Conservation (phyloP, 1,139 yeast species). For the Suhomyces bokatorum region DNA sequence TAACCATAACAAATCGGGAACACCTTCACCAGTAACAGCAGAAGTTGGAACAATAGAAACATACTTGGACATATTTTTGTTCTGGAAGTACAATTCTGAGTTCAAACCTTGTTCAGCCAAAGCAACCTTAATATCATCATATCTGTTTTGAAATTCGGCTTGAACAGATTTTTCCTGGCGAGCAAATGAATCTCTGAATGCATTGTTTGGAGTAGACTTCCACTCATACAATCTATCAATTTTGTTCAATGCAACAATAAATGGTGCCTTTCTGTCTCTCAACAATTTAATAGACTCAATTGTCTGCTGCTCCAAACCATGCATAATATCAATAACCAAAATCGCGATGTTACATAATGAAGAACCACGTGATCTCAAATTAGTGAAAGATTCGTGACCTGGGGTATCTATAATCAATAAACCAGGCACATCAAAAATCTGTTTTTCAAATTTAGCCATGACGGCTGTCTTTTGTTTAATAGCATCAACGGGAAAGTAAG, state of each 20-base stretch:
- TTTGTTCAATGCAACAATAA: conserved; percentile 93
- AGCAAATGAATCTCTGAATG: conserved; percentile 91
- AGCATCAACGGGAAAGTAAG: conserved; percentile 96
- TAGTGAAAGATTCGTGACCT: conserved; percentile 99
- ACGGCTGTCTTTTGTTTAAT: conserved; percentile 87
- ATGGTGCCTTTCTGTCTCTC: conserved; percentile 97
- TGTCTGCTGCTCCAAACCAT: conserved; percentile 97
- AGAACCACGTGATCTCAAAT: conserved; percentile 97
- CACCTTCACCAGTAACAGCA: conserved; percentile 99
- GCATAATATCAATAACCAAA: conserved; percentile 97
- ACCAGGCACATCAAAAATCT: conserved; percentile 94
- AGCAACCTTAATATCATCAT: conserved; percentile 81
- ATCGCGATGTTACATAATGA: conserved; percentile 98
- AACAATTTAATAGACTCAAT: conserved; percentile 87
- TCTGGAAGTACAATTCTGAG: conserved; percentile 93
- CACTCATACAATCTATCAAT: conserved; percentile 97
- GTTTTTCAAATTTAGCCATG: conserved; percentile 84
- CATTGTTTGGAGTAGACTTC: conserved; percentile 85
- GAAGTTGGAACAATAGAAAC: conserved; percentile 98
- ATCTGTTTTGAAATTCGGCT: conserved; percentile 87
- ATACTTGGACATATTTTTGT: conserved; percentile 87
- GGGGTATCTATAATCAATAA: conserved; percentile 95
- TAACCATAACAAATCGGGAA: conserved; percentile 96
- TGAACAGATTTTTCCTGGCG: conserved; percentile 83
- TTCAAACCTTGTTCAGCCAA: conserved; percentile 98